Conservation (phyloP, 345 rosid species). For the Syzygium aromaticum region DNA sequence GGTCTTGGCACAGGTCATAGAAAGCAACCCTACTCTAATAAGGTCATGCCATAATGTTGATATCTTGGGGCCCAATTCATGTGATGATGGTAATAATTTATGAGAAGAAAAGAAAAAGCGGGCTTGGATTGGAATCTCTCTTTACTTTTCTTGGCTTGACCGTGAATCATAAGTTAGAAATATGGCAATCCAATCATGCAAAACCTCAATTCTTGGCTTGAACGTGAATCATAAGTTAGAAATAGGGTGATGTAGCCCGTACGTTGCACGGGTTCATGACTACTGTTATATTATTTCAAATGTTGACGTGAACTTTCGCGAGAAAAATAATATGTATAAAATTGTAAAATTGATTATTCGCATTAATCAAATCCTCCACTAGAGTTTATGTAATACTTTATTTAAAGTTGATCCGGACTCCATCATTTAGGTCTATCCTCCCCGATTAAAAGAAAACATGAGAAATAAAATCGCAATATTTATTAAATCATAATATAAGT, state of each 20-base stretch:
- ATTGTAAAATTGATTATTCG: neutral
- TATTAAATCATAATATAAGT: neutral
- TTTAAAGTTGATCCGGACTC: neutral
- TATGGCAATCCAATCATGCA: neutral
- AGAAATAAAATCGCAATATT: neutral
- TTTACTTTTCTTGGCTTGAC: neutral
- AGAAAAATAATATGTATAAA: neutral
- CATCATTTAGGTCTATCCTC: neutral
- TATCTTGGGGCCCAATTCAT: neutral
- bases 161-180: neutral
- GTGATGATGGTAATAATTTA: neutral
- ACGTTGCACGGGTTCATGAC: neutral
- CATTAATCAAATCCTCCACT: neutral
- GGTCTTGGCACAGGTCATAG: neutral
- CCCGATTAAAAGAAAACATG: neutral
- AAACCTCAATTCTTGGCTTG: neutral
- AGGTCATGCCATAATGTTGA: neutral
- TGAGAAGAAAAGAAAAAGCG: neutral
- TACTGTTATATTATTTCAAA: neutral
- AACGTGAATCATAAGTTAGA: neutral
- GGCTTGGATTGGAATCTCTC: neutral
- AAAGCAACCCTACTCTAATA: neutral
- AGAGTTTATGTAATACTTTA: neutral
- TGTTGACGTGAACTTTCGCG: rapidly evolving
- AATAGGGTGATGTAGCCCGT: neutral